Percentiles rank a stretch among this genome's conserved stretches.
Evolutionary conservation across 495 filamentous ascomycete species (phyloP).

Genomic region (Penicillium lividum): DNA sequence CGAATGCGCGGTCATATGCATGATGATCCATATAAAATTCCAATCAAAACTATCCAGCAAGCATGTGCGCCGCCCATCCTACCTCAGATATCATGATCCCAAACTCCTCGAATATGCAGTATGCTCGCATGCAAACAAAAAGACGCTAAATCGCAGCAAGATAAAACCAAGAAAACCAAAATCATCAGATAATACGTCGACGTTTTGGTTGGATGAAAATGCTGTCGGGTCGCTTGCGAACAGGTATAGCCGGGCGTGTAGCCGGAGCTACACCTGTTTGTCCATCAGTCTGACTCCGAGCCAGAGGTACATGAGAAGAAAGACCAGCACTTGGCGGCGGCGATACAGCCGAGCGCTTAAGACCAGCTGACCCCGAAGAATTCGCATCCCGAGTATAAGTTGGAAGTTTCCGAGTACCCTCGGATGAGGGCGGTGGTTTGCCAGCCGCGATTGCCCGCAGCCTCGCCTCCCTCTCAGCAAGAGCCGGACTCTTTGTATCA

Average conservation of each 20-base stretch:
- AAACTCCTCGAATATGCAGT: neutral
- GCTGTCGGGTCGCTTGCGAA: constrained; percentile 35
- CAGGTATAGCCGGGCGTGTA: constrained; percentile 25
- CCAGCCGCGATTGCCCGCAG: constrained; percentile 32
- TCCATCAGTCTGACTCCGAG: constrained; percentile 1
- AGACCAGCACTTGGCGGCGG: constrained; percentile 2
- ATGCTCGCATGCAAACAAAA: neutral
- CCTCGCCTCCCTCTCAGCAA: constrained; percentile 35
- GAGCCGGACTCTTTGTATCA: constrained; percentile 1
- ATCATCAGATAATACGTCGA: constrained; percentile 25
- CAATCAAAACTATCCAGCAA: neutral
- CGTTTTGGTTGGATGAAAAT: constrained; percentile 46
- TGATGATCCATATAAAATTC: neutral
- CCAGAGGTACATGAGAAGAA: neutral
- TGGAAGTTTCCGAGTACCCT: constrained; percentile 1
- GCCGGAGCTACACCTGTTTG: neutral
- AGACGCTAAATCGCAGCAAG: neutral
- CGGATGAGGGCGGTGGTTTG: constrained; percentile 13
- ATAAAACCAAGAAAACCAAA: neutral
- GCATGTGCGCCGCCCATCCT: neutral
- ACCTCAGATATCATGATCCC: neutral
- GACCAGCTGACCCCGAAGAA: constrained; percentile 3
- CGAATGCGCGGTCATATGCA: neutral
- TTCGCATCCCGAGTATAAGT: constrained; percentile 8
- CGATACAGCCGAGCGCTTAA: constrained; percentile 18